Conservation (phyloP, 179 eudicot species). For the Carnegiea gigantea region DNA sequence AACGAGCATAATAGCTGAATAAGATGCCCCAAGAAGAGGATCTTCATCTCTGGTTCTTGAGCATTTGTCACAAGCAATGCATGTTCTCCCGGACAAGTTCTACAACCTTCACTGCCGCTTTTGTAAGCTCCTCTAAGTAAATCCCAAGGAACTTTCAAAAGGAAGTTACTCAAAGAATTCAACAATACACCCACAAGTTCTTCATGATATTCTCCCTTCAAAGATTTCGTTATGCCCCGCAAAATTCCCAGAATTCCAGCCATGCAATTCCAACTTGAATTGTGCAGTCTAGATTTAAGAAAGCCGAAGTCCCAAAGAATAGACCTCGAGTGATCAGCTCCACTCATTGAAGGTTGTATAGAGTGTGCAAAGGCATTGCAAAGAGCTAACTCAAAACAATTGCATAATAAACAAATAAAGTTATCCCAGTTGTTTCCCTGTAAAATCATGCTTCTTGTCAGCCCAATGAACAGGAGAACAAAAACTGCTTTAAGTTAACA, state of each 20-base stretch:
- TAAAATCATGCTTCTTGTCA: slow-evolving; percentile 7
- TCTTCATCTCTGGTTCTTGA: slow-evolving; percentile 30
- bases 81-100: slow-evolving; percentile 17
- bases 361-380: slow-evolving; percentile 35
- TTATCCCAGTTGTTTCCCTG: slow-evolving; percentile 52
- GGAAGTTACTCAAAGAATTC: slow-evolving; percentile 27
- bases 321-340: slow-evolving; percentile 22
- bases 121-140: slow-evolving; percentile 30
- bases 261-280: slow-evolving; percentile 52
- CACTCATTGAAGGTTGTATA: slow-evolving; percentile 21
- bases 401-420: slow-evolving; percentile 42
- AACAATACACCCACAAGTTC: slow-evolving; percentile 38
- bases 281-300: slow-evolving; percentile 29
- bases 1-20: slow-evolving; percentile 73
- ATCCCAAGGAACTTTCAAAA: slow-evolving; percentile 58
- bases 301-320: slow-evolving; percentile 22
- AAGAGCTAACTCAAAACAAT: slow-evolving; percentile 52
- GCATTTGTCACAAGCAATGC: slow-evolving; percentile 11
- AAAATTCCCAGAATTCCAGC: slow-evolving; percentile 54
- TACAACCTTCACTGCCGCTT: slow-evolving; percentile 14
- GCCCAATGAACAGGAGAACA: slow-evolving; percentile 16
- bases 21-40: slow-evolving; percentile 53
- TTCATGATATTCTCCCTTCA: slow-evolving; percentile 47
- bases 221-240: slow-evolving; percentile 49
- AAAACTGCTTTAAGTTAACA: neutral